Base-by-base conservation (phyloP, 352 stramenopile genomes). In the Pythium phragmiticola region DNA sequence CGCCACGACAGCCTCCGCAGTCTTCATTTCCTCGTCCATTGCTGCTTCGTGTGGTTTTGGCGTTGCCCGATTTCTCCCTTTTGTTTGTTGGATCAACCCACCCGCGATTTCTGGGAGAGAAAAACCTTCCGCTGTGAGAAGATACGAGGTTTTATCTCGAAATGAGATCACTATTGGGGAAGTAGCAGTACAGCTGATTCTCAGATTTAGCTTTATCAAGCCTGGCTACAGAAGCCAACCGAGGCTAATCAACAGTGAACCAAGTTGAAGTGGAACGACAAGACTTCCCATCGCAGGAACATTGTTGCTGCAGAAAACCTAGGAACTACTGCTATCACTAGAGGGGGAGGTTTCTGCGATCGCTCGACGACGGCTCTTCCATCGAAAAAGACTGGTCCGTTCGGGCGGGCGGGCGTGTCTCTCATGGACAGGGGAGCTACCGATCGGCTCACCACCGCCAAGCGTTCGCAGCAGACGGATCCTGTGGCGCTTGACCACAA, bases 1-100 rank as follows among this genome's bases (percentile, higher is more conserved):
- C 23, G 61, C 42, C 57, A 50, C 63, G 34, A 56, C 68, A 34
- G 63, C 65, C 26, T 70, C 71, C 14, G 73, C 63, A 54, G 63
- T 75, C 70, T 89, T 90, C 60, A 68, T 71, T 55, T 90, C 80
- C 68, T 92, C 81, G 52, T 92, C 80, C 83, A 90, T 90, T 23
- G 41, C 46, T 26, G 36, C 57, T 59, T 17, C 23, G 45, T 37
- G 36, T 67, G 4, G 23, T 48, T 19, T 48, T 33, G 34, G 17
- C 17, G 33, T 71, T 63, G 14, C 14, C 17, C 2, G 57, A 57
- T 58, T 64, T 64, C 47, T 64, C 49, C 47, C 48, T 42, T 28
- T 49, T 21, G 28, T 19, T 34, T 61, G 49, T 57, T 46, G 23
- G 39, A 55, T 70, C 64, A 65, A 70, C 57, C 64, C 57, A 68